Evolutionary conservation across 495 filamentous ascomycete species (phyloP).

Genomic region (Talaromyces liani): DNA sequence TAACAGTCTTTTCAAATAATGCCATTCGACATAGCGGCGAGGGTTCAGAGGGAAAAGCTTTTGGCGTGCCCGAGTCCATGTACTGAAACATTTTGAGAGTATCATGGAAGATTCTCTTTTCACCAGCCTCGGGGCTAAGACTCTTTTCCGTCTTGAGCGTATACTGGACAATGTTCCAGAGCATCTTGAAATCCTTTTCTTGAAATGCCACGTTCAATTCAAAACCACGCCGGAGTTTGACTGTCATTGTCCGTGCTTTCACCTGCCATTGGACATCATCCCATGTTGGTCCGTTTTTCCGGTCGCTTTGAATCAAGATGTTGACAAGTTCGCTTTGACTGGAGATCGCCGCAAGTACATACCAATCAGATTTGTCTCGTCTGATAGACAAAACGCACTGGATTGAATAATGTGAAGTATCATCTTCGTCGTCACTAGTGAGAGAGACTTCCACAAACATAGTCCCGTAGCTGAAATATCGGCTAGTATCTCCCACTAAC

Average conservation of each 20-base stretch:
- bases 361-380: slow-evolving; percentile 58
- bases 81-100: slow-evolving; percentile 65
- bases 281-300: slow-evolving; percentile 65
- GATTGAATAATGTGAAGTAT: slow-evolving; percentile 55
- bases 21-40: slow-evolving; percentile 58
- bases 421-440: slow-evolving; percentile 48
- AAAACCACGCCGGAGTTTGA: slow-evolving; percentile 63
- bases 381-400: slow-evolving; percentile 67
- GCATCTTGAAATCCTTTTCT: slow-evolving; percentile 63
- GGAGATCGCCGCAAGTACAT: slow-evolving; percentile 59
- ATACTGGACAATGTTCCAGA: slow-evolving; percentile 79
- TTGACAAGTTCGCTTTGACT: slow-evolving; percentile 72
- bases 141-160: slow-evolving; percentile 62
- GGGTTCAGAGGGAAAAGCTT: slow-evolving; percentile 66
- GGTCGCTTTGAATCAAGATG: slow-evolving; percentile 62
- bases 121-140: slow-evolving; percentile 56
- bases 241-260: slow-evolving; percentile 48
- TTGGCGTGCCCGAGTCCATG: slow-evolving; percentile 58
- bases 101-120: slow-evolving; percentile 56
- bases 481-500: slow-evolving; percentile 62
- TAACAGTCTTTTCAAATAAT: slow-evolving; percentile 61
- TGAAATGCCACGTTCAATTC: slow-evolving; percentile 58
- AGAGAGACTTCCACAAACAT: slow-evolving; percentile 64
- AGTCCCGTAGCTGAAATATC: slow-evolving; percentile 65
- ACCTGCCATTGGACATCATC: slow-evolving; percentile 70